A percentile compares a stretch with the other conserved stretches of the same genome.
phyloP scores from a whole-genome alignment of 2,329 filamentous ascomycete species.

The Aspergillus fischeri region DNA sequence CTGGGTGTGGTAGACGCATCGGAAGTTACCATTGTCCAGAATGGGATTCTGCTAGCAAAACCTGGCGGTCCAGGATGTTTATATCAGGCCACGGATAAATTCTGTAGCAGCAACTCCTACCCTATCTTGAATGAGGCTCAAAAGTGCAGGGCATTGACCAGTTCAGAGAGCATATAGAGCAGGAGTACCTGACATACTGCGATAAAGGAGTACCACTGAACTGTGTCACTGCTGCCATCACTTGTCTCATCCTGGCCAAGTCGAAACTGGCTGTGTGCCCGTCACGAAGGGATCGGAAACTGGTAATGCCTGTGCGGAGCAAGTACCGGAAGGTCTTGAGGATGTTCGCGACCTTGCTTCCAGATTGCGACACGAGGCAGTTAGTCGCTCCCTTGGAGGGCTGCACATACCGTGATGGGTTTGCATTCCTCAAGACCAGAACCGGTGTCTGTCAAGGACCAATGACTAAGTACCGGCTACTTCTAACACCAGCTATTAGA shows the following conservation, averaged over 20 bases:
- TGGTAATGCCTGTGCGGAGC: not conserved
- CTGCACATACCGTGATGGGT: no score
- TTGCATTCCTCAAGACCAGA: no score
- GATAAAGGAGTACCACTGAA: constrained; percentile 13
- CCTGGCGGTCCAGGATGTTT: no score
- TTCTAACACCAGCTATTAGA: no score
- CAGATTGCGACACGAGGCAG: constrained; percentile 1
- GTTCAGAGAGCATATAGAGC: constrained; percentile 10
- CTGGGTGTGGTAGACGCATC: no score
- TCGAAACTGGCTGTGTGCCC: constrained; percentile 12
- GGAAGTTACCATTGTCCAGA: no score
- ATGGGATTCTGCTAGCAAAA: no score
- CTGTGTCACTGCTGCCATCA: constrained; percentile 9
- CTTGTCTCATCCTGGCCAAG: constrained; percentile 12
- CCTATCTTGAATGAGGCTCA: constrained; percentile 4
- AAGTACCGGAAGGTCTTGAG: constrained; percentile 6
- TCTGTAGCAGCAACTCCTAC: constrained; percentile 16
- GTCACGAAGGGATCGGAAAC: constrained; percentile 1
- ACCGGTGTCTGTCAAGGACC: no score
- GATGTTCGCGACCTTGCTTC: constrained; percentile 15
- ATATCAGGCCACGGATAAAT: constrained; percentile 5
- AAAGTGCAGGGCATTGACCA: constrained; percentile 16
- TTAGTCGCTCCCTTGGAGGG: no score
- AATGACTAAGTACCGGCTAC: no score
- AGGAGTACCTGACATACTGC: constrained; percentile 13